These are phyloP conservation scores for Crithidia acanthocephali DNA, from an alignment of 208 protist species.

Conservation along the genomic window DNA sequence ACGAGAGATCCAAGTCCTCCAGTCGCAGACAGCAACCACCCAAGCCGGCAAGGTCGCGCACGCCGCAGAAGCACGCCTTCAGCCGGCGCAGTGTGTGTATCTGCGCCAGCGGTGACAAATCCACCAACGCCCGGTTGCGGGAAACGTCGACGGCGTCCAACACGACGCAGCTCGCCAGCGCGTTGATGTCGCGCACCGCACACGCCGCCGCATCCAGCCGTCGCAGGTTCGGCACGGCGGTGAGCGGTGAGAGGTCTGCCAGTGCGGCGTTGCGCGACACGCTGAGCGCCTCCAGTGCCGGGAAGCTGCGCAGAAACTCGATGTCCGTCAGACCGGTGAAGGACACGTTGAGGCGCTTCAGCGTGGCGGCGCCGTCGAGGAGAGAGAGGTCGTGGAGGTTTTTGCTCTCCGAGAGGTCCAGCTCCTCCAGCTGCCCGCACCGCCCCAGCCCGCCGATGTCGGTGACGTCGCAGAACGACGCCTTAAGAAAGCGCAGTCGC, in stretches of 20 bases:
- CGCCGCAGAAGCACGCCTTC: slow-evolving; percentile 16
- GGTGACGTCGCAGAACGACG: slow-evolving; percentile 12
- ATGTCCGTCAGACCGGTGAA: not conserved
- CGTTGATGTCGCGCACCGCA: slow-evolving; percentile 2
- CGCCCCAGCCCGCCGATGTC: slow-evolving; percentile 13
- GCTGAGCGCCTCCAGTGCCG: slow-evolving; percentile 11
- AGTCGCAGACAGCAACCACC: not conserved
- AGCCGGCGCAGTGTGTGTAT: slow-evolving; percentile 1
- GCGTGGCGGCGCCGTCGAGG: slow-evolving; percentile 4
- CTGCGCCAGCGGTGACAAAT: slow-evolving; percentile 5
- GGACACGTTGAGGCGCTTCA: slow-evolving; percentile 3
- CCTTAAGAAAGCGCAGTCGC: slow-evolving; percentile 8
- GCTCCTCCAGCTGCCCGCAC: slow-evolving; percentile 8
- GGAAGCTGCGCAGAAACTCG: not conserved
- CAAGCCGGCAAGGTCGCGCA: not conserved
- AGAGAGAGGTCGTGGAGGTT: slow-evolving; percentile 3
- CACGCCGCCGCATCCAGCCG: slow-evolving; percentile 3
- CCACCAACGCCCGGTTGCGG: not conserved
- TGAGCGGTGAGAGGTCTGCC: not conserved
- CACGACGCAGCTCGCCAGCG: not conserved
- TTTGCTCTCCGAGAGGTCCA: slow-evolving; percentile 7
- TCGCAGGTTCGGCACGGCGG: not conserved
- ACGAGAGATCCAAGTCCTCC: slow-evolving; percentile 8
- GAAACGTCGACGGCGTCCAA: slow-evolving; percentile 9
- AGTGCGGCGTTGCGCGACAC: not conserved